phyloP scores from a whole-genome alignment of 2,329 filamentous ascomycete genomes.

The Aspergillus tubingensis region DNA sequence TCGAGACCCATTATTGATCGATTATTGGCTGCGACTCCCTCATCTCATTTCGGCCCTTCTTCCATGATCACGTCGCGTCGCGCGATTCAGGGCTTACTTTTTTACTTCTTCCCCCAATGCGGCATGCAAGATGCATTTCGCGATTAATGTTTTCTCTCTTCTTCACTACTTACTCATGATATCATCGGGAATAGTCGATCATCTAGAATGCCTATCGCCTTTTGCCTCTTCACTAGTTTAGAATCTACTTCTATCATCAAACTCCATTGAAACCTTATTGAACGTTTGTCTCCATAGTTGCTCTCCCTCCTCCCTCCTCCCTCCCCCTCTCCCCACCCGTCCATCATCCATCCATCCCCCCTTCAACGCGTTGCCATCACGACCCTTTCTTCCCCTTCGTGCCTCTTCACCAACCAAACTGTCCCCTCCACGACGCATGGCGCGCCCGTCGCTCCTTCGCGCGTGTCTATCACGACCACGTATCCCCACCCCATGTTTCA shows the following conservation, averaged over 20 bases:
- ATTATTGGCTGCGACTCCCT: constrained; percentile 3
- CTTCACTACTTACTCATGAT: neutral
- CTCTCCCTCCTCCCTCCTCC: neutral
- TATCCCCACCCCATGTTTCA: constrained; percentile 13
- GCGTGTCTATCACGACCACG: constrained; percentile 13
- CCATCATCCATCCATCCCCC: constrained; percentile 16
- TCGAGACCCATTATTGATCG: neutral
- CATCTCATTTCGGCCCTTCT: neutral
- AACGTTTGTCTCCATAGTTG: neutral
- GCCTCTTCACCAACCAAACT: constrained; percentile 4
- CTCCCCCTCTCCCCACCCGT: neutral
- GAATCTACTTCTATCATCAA: neutral
- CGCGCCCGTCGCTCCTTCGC: constrained; percentile 5
- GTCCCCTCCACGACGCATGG: neutral
- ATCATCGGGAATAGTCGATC: neutral
- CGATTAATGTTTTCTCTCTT: neutral
- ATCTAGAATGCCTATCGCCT: neutral
- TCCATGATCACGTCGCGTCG: constrained; percentile 4
- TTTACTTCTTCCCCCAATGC: neutral
- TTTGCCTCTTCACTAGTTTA: neutral
- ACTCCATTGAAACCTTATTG: constrained; percentile 1
- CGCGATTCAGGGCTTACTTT: neutral
- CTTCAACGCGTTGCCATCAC: constrained; percentile 25
- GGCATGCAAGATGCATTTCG: neutral
- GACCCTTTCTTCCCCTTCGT: constrained; percentile 9